Evolutionary conservation across 1,284 basidiomycete species (phyloP).

Genomic region (Tilletiaria anomala): DNA sequence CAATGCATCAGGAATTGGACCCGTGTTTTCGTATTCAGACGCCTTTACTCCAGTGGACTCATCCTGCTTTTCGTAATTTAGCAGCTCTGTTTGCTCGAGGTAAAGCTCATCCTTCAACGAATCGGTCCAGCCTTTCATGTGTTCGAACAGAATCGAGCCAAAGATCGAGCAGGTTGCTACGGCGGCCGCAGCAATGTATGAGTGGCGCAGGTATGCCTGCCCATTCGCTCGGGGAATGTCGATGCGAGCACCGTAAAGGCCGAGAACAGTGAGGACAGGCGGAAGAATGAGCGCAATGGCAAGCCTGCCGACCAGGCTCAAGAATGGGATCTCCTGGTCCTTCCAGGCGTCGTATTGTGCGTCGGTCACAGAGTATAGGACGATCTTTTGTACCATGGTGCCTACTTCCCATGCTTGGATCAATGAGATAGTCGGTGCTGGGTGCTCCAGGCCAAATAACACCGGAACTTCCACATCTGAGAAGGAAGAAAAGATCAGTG

Average conservation of each 20-base stretch:
- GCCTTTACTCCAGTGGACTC: too few species aligned
- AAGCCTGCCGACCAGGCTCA: neutral
- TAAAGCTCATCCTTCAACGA: slow-evolving; percentile 31
- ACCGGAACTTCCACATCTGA: neutral
- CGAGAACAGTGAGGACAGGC: too few species aligned
- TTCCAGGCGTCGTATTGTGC: neutral
- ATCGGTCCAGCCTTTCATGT: slow-evolving; percentile 24
- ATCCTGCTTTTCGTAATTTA: slow-evolving; percentile 27
- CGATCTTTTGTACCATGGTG: slow-evolving; percentile 6
- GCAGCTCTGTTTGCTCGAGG: slow-evolving; percentile 29
- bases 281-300: neutral
- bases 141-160: slow-evolving; percentile 3
- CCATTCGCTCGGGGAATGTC: too few species aligned
- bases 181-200: neutral
- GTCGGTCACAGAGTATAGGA: slow-evolving; percentile 5
- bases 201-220: neutral
- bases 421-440: neutral
- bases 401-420: slow-evolving; percentile 11
- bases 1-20: too few species aligned
- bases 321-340: neutral
- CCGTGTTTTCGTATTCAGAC: too few species aligned
- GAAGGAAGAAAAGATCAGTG: neutral
- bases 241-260: too few species aligned
- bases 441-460: neutral
- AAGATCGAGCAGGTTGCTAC: neutral